Percentiles rank a stretch among this genome's conserved stretches.
phyloP scores from a whole-genome alignment of 2,329 filamentous ascomycete genomes.

The Colletotrichum musae region DNA sequence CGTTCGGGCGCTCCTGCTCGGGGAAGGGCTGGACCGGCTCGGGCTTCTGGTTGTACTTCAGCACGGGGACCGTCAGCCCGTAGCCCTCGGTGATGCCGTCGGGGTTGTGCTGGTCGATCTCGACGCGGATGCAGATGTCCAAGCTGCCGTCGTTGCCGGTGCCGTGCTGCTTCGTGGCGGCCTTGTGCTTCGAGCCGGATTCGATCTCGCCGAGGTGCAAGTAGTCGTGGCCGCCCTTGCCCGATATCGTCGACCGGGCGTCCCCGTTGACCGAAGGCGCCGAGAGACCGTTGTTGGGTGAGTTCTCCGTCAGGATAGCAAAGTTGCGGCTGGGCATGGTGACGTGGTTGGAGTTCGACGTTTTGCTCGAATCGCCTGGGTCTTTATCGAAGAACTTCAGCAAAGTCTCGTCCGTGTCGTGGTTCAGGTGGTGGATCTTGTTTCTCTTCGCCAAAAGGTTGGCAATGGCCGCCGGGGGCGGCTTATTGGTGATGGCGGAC shows the following conservation, averaged over 20 bases:
- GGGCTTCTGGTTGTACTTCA: constrained; percentile 60
- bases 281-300: constrained; percentile 65
- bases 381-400: constrained; percentile 94
- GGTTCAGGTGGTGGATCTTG: constrained; percentile 80
- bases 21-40: constrained; percentile 42
- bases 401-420: constrained; percentile 90
- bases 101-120: constrained; percentile 86
- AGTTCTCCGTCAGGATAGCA: constrained; percentile 90
- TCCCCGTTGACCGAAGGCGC: constrained; percentile 42
- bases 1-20: constrained; percentile 28
- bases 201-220: constrained; percentile 83
- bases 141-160: constrained; percentile 73
- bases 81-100: constrained; percentile 87
- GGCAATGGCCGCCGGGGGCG: constrained; percentile 87
- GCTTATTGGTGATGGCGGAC: constrained; percentile 96
- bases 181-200: constrained; percentile 84
- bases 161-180: constrained; percentile 73
- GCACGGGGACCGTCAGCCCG: constrained; percentile 84
- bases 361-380: constrained; percentile 83
- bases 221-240: constrained; percentile 77
- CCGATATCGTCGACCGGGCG: constrained; percentile 48
- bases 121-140: constrained; percentile 88
- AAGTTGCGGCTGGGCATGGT: constrained; percentile 96
- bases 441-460: constrained; percentile 93
- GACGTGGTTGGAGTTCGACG: constrained; percentile 81